Percentiles rank a stretch among this genome's conserved stretches.
Evolutionary conservation across 1,284 basidiomycete genomes (phyloP).

Genomic region (Cutaneotrichosporon dermatis): DNA sequence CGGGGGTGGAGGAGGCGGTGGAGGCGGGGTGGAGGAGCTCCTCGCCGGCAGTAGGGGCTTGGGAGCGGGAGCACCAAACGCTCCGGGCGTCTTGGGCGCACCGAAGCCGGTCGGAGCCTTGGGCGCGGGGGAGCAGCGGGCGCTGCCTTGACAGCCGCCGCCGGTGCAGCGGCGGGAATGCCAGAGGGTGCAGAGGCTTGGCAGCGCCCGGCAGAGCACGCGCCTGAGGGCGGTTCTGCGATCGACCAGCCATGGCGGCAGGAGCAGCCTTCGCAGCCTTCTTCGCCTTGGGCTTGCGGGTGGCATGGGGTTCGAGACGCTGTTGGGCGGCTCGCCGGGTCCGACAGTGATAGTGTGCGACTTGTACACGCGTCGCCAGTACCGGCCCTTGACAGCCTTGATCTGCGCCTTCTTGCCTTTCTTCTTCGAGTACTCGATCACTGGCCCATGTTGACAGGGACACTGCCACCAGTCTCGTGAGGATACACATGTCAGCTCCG

Average conservation of each 20-base stretch:
- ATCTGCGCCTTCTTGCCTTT: conserved; percentile 91
- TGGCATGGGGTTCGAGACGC: conserved; percentile 75
- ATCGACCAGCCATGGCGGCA: conserved; percentile 32
- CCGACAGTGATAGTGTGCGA: conserved; percentile 83
- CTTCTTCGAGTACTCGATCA: conserved; percentile 89
- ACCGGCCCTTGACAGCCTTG: conserved; percentile 83
- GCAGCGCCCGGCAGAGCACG: conserved; percentile 44
- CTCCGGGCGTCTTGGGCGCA: too few species aligned
- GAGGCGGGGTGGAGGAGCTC: conserved; percentile 48
- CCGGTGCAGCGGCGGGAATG: conserved; percentile 8
- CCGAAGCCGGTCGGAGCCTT: conserved; percentile 12
- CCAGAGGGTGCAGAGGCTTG: conserved; percentile 42
- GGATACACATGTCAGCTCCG: conserved; percentile 81
- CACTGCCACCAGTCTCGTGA: conserved; percentile 75
- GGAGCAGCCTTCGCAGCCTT: conserved; percentile 43
- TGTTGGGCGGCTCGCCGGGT: conserved; percentile 78
- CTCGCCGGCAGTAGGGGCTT: too few species aligned
- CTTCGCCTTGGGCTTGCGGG: conserved; percentile 65
- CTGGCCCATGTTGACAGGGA: conserved; percentile 73
- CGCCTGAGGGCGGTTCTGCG: conserved; percentile 40
- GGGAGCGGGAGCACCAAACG: too few species aligned
- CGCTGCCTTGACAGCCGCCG: background rate
- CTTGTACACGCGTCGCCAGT: conserved; percentile 88
- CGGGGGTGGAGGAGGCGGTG: conserved; percentile 56
- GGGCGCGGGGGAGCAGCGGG: background rate